A percentile compares a stretch with the other conserved stretches of the same genome.
Evolutionary conservation across 441 rosid genomes (phyloP).

Genomic region (Metrosideros polymorpha): DNA sequence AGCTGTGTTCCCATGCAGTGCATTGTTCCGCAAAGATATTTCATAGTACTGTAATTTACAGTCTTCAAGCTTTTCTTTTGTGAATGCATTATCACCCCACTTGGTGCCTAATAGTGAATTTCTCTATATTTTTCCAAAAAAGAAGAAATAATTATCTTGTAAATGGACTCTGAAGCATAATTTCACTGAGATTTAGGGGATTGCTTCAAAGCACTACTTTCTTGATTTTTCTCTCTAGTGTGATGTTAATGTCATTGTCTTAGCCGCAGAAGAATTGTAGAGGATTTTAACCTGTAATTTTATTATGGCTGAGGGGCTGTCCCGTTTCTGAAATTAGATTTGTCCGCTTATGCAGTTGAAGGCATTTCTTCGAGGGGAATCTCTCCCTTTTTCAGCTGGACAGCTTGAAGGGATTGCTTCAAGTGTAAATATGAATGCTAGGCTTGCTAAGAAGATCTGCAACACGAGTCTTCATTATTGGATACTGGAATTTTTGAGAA

Average conservation of each 20-base stretch:
- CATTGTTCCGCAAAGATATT: background rate
- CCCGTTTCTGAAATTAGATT: background rate
- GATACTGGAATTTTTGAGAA: slow-evolving; percentile 72
- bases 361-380: slow-evolving; percentile 74
- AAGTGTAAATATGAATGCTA: slow-evolving; percentile 52
- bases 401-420: slow-evolving; percentile 90
- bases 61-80: background rate
- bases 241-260: background rate
- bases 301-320: background rate
- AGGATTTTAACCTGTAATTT: background rate
- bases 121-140: background rate
- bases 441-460: slow-evolving; percentile 49
- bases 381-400: slow-evolving; percentile 82
- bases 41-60: background rate
- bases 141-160: background rate
- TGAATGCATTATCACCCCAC: background rate
- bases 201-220: background rate
- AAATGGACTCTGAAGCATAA: background rate
- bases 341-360: slow-evolving; percentile 41
- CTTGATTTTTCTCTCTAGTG: background rate
- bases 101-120: background rate
- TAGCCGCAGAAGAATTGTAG: background rate
- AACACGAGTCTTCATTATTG: slow-evolving; percentile 74
- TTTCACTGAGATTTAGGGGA: background rate
- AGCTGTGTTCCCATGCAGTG: background rate